Evolutionary conservation across 2,329 filamentous ascomycete genomes (phyloP).

Genomic region (Trichoderma koningii): DNA sequence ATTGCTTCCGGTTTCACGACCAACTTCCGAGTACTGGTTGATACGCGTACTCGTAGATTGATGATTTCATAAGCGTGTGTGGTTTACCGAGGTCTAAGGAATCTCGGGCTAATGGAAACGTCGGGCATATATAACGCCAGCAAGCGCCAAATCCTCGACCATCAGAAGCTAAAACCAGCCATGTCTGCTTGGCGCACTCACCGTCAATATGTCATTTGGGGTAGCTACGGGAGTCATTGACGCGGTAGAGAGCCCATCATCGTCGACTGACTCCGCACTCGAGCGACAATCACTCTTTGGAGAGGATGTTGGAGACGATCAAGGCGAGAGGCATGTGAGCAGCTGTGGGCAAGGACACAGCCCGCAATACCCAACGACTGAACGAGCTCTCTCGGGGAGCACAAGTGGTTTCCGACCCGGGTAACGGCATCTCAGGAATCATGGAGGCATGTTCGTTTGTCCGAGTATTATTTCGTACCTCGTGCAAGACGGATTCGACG

Average conservation of each 20-base stretch:
- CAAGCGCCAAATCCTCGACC: not conserved
- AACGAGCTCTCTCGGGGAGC: slow-evolving; percentile 1
- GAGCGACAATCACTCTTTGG: not conserved
- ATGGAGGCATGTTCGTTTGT: no score
- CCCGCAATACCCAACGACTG: not conserved
- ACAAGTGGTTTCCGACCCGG: slow-evolving; percentile 17
- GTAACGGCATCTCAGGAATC: slow-evolving; percentile 10
- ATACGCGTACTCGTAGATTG: not conserved
- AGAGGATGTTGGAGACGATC: not conserved
- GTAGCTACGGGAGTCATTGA: not conserved
- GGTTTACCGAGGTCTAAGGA: slow-evolving; percentile 7
- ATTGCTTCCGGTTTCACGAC: not conserved
- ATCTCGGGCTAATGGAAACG: slow-evolving; percentile 14
- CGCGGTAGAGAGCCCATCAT: not conserved
- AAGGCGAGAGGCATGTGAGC: not conserved
- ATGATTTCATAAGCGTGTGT: not conserved
- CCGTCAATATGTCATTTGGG: not conserved
- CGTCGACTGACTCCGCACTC: slow-evolving; percentile 5
- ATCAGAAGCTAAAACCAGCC: not conserved
- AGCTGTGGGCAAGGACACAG: slow-evolving; percentile 2
- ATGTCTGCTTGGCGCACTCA: not conserved
- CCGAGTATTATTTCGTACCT: not conserved
- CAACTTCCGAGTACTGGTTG: not conserved
- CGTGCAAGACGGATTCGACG: not conserved
- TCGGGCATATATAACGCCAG: not conserved